A percentile compares a stretch with the other conserved stretches of the same genome.
These are phyloP conservation scores for Hortiboletus rubellus DNA, from an alignment of 1,284 basidiomycete species.

Conservation along the genomic window DNA sequence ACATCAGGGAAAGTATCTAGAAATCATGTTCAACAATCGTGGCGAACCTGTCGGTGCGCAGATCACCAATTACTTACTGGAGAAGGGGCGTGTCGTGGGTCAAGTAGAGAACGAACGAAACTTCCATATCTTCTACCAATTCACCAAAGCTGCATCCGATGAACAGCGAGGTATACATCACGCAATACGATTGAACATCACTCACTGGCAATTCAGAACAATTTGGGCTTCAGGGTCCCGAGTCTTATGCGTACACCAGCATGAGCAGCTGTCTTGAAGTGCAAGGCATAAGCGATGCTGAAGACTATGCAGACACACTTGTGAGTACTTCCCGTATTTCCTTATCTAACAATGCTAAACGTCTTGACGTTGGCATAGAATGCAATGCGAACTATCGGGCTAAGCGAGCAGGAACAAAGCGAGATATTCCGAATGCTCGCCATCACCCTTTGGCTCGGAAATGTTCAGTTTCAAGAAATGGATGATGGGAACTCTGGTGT, in stretches of 20 bases:
- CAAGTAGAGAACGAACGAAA: slow-evolving; percentile 97
- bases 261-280: slow-evolving; percentile 92
- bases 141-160: slow-evolving; percentile 92
- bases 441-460: slow-evolving; percentile 94
- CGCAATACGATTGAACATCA: slow-evolving; percentile 1
- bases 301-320: slow-evolving; percentile 88
- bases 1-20: slow-evolving; percentile 92
- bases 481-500: slow-evolving; percentile 89
- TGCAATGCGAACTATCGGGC: slow-evolving; percentile 94
- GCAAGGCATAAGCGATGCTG: slow-evolving; percentile 84
- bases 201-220: slow-evolving; percentile 59
- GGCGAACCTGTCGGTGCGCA: slow-evolving; percentile 97
- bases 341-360: slow-evolving; percentile 12
- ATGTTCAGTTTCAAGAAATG: slow-evolving; percentile 86
- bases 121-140: slow-evolving; percentile 99
- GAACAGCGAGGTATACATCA: slow-evolving; percentile 75
- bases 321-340: slow-evolving; percentile 44
- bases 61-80: slow-evolving; percentile 98
- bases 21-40: slow-evolving; percentile 96
- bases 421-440: slow-evolving; percentile 96
- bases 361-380: slow-evolving; percentile 46
- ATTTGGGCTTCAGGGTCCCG: slow-evolving; percentile 96
- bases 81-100: slow-evolving; percentile 96
- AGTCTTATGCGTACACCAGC: slow-evolving; percentile 93
- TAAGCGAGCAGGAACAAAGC: slow-evolving; percentile 81